Conservation (phyloP, 2,329 filamentous ascomycete species). For the Ophiostoma australiae region DNA sequence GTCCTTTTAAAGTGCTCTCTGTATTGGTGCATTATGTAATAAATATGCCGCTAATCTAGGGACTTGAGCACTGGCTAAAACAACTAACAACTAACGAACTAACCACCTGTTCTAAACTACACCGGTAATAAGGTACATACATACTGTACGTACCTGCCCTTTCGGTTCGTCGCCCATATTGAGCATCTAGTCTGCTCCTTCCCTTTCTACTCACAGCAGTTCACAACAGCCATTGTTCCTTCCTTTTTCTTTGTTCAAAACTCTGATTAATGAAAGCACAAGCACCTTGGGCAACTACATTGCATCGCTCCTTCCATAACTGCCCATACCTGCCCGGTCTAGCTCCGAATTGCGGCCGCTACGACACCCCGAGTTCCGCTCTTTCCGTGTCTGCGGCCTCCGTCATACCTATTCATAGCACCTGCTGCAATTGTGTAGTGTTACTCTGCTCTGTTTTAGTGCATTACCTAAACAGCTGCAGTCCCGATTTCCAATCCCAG, state of each 20-base stretch:
- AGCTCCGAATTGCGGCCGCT: conserved; percentile 18
- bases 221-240: conserved; percentile 1
- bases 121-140: background rate
- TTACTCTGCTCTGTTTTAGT: background rate
- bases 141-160: too few relatives aligned
- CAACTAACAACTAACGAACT: background rate
- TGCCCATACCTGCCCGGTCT: background rate
- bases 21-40: background rate
- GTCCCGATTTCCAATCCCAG: background rate
- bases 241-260: conserved; percentile 2
- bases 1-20: background rate
- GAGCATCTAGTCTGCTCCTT: background rate
- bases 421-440: background rate
- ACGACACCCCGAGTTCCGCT: conserved; percentile 18
- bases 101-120: conserved; percentile 23
- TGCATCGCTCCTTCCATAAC: background rate
- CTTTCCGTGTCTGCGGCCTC: conserved; percentile 21
- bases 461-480: conserved; percentile 8
- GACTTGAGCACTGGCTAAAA: background rate
- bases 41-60: background rate
- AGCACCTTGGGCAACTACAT: background rate
- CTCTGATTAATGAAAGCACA: background rate
- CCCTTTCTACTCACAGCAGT: background rate
- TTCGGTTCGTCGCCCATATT: background rate
- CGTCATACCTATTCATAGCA: background rate